Evolutionary conservation across 768 basidiomycete genomes (phyloP).

Genomic region (Leccinum longicurvipes): DNA sequence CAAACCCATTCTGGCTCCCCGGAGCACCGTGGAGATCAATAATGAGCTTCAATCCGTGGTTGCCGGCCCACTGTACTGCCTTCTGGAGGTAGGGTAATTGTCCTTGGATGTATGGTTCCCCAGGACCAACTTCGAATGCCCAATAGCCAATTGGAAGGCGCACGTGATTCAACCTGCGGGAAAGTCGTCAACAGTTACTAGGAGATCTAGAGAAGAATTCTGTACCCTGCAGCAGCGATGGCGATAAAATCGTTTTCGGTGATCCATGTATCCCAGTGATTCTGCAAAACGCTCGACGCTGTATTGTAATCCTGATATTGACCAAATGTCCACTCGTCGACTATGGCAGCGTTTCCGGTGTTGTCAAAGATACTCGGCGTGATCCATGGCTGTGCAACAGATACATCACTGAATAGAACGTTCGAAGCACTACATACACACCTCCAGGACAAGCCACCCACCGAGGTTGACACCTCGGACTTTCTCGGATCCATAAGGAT

Average conservation of each 20-base stretch:
- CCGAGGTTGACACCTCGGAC: slow-evolving; percentile 86
- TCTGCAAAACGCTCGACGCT: slow-evolving; percentile 49
- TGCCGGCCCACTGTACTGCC: slow-evolving; percentile 67
- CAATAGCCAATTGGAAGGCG: slow-evolving; percentile 87
- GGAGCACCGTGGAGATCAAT: slow-evolving; percentile 80
- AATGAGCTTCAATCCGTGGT: slow-evolving; percentile 73
- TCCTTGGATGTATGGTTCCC: slow-evolving; percentile 78
- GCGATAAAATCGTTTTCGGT: slow-evolving; percentile 73
- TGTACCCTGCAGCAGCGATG: slow-evolving; percentile 72
- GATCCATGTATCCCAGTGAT: slow-evolving; percentile 84
- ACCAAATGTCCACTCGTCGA: slow-evolving; percentile 80
- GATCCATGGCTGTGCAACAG: slow-evolving; percentile 65
- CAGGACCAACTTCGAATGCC: slow-evolving; percentile 77
- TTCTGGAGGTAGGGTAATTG: slow-evolving; percentile 67
- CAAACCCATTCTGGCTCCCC: slow-evolving; percentile 80
- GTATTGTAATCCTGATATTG: slow-evolving; percentile 50
- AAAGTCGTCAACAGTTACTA: slow-evolving; percentile 6
- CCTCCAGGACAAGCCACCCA: slow-evolving; percentile 57
- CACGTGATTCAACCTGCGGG: slow-evolving; percentile 70
- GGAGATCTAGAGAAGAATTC: slow-evolving; percentile 3
- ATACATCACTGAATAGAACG: slow-evolving; percentile 34
- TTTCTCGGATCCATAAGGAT: slow-evolving; percentile 69
- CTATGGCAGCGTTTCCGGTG: slow-evolving; percentile 48
- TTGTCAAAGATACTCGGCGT: slow-evolving; percentile 70
- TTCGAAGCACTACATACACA: slow-evolving; percentile 17